These are phyloP conservation scores for Microglena sp. DNA, from an alignment of 139 green algal genomes.

Conservation along the genomic window DNA sequence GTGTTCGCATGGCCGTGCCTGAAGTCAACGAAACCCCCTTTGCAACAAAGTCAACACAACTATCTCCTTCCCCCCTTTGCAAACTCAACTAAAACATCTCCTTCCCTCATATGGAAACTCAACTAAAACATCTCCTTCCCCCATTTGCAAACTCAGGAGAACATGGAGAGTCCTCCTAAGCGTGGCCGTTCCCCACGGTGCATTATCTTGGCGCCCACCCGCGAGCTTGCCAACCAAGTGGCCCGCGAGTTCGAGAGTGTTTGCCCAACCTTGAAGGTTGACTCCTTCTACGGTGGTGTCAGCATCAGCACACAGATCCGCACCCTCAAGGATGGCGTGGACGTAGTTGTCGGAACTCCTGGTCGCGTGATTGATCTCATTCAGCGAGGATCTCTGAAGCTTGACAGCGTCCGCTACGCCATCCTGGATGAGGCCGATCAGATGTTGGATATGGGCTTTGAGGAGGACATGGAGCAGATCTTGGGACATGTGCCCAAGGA, in stretches of 20 bases:
- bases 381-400: slow-evolving; percentile 60
- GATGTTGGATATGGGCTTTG: slow-evolving; percentile 97
- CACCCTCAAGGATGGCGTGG: slow-evolving; percentile 65
- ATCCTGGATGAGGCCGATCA: slow-evolving; percentile 97
- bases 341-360: slow-evolving; percentile 94
- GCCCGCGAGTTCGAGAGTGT: slow-evolving; percentile 79
- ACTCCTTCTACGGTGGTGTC: slow-evolving; percentile 83
- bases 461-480: slow-evolving; percentile 96
- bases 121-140: too few relatives aligned
- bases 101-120: too few relatives aligned
- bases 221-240: slow-evolving; percentile 98
- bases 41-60: too few relatives aligned
- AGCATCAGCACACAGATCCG: slow-evolving; percentile 54
- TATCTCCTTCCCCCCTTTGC: too few relatives aligned
- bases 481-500: slow-evolving; percentile 58
- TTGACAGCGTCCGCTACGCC: slow-evolving; percentile 66
- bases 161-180: not conserved
- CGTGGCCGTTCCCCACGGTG: slow-evolving; percentile 51
- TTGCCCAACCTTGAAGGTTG: slow-evolving; percentile 50
- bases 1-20: too few relatives aligned
- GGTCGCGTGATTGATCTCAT: slow-evolving; percentile 95
- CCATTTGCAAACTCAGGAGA: slow-evolving; percentile 6
- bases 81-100: too few relatives aligned
- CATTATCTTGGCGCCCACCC: slow-evolving; percentile 89
- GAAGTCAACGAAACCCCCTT: too few relatives aligned